Evolutionary conservation across 208 protist species (phyloP).

Genomic region (Crithidia sp.): DNA sequence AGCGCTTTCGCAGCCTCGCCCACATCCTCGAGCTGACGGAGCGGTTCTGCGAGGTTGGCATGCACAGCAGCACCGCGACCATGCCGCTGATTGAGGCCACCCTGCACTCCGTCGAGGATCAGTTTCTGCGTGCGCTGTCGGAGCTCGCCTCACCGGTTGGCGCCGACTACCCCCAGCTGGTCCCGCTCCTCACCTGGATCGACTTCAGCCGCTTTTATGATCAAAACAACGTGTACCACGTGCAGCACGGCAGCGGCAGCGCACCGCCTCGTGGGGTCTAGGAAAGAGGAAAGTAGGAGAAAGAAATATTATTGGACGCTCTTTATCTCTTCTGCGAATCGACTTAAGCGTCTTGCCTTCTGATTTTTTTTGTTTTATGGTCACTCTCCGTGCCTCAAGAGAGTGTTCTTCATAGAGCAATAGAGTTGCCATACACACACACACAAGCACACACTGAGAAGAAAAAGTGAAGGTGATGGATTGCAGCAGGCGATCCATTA

Average conservation of each 20-base stretch:
- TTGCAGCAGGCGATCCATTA: too few relatives aligned
- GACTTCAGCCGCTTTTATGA: conserved; percentile 90
- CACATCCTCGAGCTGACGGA: conserved; percentile 69
- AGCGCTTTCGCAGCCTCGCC: conserved; percentile 76
- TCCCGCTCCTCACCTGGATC: conserved; percentile 86
- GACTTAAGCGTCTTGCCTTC: too few relatives aligned
- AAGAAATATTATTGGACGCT: too few relatives aligned
- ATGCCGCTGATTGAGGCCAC: conserved; percentile 60
- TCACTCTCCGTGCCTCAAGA: too few relatives aligned
- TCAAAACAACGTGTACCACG: conserved; percentile 83
- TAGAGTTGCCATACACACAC: too few relatives aligned
- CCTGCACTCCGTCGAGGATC: conserved; percentile 66
- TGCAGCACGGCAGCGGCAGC: conserved; percentile 51
- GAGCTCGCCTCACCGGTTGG: conserved; percentile 83
- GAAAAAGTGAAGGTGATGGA: too few relatives aligned
- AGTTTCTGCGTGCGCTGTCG: conserved; percentile 68
- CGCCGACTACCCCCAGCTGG: conserved; percentile 79
- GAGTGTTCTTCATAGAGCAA: too few relatives aligned
- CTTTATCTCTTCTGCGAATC: too few relatives aligned
- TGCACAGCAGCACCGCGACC: conserved; percentile 56
- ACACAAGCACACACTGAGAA: too few relatives aligned
- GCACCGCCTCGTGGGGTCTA: background rate
- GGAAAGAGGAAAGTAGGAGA: too few relatives aligned
- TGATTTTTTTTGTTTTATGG: too few relatives aligned
- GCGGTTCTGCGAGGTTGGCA: conserved; percentile 83